Evolutionary conservation across 2,329 filamentous ascomycete species (phyloP).

Genomic region (Paracorniculantispora psalliotae): DNA sequence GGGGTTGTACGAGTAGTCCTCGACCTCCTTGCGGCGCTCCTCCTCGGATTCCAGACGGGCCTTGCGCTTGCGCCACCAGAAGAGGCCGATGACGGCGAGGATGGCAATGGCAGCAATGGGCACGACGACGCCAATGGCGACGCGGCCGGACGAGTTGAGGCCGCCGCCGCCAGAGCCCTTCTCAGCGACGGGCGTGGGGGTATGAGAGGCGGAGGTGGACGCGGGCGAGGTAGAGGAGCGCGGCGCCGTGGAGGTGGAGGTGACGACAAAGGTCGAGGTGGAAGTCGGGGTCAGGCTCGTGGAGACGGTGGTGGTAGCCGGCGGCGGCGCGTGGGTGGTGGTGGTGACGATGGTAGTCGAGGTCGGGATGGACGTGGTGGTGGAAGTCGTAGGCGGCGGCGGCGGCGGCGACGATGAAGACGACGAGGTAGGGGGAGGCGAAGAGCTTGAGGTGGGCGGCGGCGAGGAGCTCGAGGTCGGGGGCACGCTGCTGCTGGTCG

Average conservation of each 20-base stretch:
- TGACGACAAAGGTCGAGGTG: conserved; percentile 25
- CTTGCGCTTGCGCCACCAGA: conserved; percentile 86
- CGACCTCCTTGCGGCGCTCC: conserved; percentile 87
- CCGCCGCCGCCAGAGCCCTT: conserved; percentile 33
- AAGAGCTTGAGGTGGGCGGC: not conserved
- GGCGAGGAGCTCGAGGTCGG: not conserved
- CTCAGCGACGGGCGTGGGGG: conserved; percentile 23
- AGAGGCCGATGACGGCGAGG: conserved; percentile 69
- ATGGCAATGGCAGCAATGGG: conserved; percentile 85
- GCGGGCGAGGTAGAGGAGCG: conserved; percentile 22
- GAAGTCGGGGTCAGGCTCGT: conserved; percentile 11
- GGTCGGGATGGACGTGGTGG: not conserved
- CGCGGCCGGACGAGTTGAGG: conserved; percentile 61
- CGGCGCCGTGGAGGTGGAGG: conserved; percentile 20
- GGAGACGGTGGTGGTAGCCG: not conserved
- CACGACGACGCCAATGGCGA: conserved; percentile 89
- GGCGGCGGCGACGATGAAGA: not conserved
- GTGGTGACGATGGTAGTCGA: not conserved
- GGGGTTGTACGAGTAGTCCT: conserved; percentile 97
- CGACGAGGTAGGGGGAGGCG: not conserved
- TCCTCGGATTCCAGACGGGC: conserved; percentile 80
- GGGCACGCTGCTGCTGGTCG: not conserved
- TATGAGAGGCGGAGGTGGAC: conserved; percentile 24
- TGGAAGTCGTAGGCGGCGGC: not conserved
- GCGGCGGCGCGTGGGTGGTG: conserved; percentile 8